Evolutionary conservation across 768 basidiomycete genomes (phyloP), one percentile per base, ranked within the genome.

Genomic region (Neoboletus magnificus): DNA sequence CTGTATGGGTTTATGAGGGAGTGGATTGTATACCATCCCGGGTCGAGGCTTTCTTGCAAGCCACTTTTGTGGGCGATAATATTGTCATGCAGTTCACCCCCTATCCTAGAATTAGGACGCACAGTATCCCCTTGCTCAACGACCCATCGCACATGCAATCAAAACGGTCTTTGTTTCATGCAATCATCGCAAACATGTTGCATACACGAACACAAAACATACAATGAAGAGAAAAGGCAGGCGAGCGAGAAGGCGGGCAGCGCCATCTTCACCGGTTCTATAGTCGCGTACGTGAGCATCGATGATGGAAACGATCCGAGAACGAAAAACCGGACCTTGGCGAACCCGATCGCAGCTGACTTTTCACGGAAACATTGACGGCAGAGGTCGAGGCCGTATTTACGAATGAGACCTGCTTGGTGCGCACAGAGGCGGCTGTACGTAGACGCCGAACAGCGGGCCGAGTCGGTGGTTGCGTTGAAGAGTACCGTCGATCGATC

Each of bases 361-460:
- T 93, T 94, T 80, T 97, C 94, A 66, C 94, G 90, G 89, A 96
- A 97, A 78, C 94, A 97, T 76, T 97, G 94, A 76, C 94, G 91
- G 79, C 94, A 97, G 66, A 97, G 88, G 79, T 96, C 93, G 64
- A 96, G 85, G 55, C 94, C 93, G 76, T 96, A 94, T 77, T 95
- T 92, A 77, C 94, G 90, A 75, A 97, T 93, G 74, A 97, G 85
- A 87, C 94, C 94, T 67, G 93, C 94, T 76, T 95, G 93, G 76
- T 97, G 94, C 36, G 93, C 91, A 68, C 94, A 97, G 68, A 93
- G 90, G 71, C 94, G 93, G 82, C 94, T 94, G 64, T 18, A 32
- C 12, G 27, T 11, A 25, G 25, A 20, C 15, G 43, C 37, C 3
- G 3, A 9, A 41, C 2, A 15, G 23, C 15, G 18, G 9, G 43